Evolutionary conservation across 805 yeast species (phyloP).

Genomic region (Lipomyces spencermartinsiae): DNA sequence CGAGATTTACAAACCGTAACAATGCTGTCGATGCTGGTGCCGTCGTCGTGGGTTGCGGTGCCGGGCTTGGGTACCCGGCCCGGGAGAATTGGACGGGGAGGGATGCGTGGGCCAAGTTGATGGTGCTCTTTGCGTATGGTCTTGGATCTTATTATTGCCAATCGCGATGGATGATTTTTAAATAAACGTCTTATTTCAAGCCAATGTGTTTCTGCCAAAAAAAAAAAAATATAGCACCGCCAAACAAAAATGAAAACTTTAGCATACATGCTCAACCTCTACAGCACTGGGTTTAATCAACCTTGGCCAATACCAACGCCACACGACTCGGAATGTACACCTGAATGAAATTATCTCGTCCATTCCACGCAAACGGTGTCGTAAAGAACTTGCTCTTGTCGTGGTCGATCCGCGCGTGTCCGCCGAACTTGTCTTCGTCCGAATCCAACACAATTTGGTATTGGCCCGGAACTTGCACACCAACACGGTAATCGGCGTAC

Average conservation of each 20-base stretch:
- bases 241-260: not conserved
- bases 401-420: constrained; percentile 64
- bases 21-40: not conserved
- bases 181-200: not conserved
- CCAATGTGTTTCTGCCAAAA: not conserved
- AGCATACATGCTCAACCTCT: not conserved
- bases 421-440: constrained; percentile 76
- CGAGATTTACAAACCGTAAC: constrained; percentile 26
- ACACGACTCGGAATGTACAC: constrained; percentile 81
- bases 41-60: constrained; percentile 24
- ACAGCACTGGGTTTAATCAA: not conserved
- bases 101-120: constrained; percentile 32
- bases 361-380: constrained; percentile 79
- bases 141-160: constrained; percentile 13
- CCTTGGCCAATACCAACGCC: constrained; percentile 63
- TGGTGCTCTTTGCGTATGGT: constrained; percentile 36
- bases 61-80: constrained; percentile 38
- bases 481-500: constrained; percentile 84
- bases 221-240: not conserved
- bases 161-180: too few relatives aligned
- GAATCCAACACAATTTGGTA: constrained; percentile 78
- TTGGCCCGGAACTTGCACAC: constrained; percentile 80
- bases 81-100: constrained; percentile 30
- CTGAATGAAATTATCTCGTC: constrained; percentile 74
- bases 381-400: constrained; percentile 66